phyloP scores from a whole-genome alignment of 1,284 basidiomycete species.

The Hypsizygus ulmarius region DNA sequence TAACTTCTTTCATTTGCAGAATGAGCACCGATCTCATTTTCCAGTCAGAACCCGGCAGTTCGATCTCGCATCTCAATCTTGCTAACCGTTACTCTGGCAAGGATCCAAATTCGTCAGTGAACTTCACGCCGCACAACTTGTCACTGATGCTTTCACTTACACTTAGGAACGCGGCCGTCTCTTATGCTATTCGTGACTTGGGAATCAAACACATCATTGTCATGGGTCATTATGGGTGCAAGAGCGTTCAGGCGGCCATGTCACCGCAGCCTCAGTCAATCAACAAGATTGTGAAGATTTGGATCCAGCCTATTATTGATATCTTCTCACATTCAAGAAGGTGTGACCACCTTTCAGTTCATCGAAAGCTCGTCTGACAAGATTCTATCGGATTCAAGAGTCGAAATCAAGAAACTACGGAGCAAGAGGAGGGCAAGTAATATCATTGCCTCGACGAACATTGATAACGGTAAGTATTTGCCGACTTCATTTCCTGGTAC shows the following conservation, averaged over 20 bases:
- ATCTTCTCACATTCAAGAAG: slow-evolving; percentile 29
- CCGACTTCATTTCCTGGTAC: background rate
- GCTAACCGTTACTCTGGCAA: slow-evolving; percentile 31
- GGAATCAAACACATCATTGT: slow-evolving; percentile 35
- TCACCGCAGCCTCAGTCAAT: slow-evolving; percentile 17
- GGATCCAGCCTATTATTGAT: slow-evolving; percentile 26
- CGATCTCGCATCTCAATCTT: slow-evolving; percentile 30
- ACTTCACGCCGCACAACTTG: background rate
- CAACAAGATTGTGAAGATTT: slow-evolving; percentile 22
- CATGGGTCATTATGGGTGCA: slow-evolving; percentile 36
- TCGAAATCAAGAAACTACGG: slow-evolving; percentile 12
- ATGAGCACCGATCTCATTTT: slow-evolving; percentile 30
- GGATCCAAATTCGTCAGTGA: slow-evolving; percentile 30
- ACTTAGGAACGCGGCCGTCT: slow-evolving; percentile 29
- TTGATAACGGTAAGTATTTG: slow-evolving; percentile 8
- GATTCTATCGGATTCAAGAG: slow-evolving; percentile 1
- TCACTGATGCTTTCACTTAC: background rate
- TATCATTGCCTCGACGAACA: slow-evolving; percentile 6
- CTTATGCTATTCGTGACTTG: slow-evolving; percentile 29
- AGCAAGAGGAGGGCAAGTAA: slow-evolving; percentile 10
- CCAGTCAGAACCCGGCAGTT: slow-evolving; percentile 29
- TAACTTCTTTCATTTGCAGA: slow-evolving; percentile 17
- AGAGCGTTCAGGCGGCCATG: slow-evolving; percentile 30
- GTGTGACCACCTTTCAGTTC: slow-evolving; percentile 5
- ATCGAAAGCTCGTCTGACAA: background rate